phyloP scores from a whole-genome alignment of 495 filamentous ascomycete genomes.

The Hypoxylon fragiforme region DNA sequence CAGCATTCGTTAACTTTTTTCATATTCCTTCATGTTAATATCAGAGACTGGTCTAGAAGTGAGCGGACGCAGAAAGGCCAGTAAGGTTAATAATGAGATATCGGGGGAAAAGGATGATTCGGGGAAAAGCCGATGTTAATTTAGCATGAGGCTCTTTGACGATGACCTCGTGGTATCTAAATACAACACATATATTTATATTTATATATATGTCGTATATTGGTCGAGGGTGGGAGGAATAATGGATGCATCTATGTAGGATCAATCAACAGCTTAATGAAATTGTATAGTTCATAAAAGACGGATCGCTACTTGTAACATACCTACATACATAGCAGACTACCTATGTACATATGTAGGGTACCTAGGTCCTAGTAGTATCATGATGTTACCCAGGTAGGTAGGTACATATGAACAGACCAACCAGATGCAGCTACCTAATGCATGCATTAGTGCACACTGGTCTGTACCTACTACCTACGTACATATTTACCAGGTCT shows the following conservation, averaged over 20 bases:
- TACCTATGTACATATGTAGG: no score
- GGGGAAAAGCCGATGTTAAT: conserved; percentile 32
- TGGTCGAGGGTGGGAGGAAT: conserved; percentile 19
- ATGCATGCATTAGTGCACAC: no score
- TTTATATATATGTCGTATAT: not conserved
- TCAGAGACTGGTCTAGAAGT: conserved; percentile 23
- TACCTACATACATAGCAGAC: no score
- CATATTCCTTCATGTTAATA: conserved; percentile 22
- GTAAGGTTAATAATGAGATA: conserved; percentile 11
- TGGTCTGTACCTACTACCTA: no score
- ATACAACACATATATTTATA: conserved; percentile 20
- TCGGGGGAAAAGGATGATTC: conserved; percentile 19
- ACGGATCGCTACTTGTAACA: no score
- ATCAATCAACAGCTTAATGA: no score
- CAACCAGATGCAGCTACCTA: no score
- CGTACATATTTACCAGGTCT: no score
- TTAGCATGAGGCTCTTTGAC: conserved; percentile 34
- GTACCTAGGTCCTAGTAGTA: no score
- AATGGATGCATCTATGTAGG: not conserved
- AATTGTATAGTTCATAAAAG: conserved; percentile 15
- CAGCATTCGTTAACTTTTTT: no score
- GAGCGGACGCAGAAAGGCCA: conserved; percentile 2
- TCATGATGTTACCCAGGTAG: no score
- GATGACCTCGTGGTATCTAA: conserved; percentile 30
- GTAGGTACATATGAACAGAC: conserved; percentile 10